Percentiles rank a stretch among this genome's conserved stretches.
These are phyloP conservation scores for Cutaneotrichosporon mucoides DNA, from an alignment of 1,284 basidiomycete genomes.

Conservation along the genomic window DNA sequence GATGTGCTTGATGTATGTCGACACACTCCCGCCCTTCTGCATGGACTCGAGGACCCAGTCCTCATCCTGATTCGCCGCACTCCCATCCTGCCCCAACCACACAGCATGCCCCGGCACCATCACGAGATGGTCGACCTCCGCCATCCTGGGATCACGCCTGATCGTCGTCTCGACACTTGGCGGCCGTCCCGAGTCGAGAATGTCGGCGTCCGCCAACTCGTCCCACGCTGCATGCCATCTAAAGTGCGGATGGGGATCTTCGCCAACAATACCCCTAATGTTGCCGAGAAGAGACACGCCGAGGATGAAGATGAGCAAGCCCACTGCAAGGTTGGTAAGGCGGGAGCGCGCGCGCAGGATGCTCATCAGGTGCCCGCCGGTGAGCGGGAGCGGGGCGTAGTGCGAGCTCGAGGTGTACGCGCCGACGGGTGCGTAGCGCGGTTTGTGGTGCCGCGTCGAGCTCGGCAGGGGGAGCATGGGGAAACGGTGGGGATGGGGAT, in stretches of 20 bases:
- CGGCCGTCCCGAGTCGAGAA: conserved; percentile 31
- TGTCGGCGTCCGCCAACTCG: conserved; percentile 23
- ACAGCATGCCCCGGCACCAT: conserved; percentile 90
- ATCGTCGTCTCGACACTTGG: conserved; percentile 46
- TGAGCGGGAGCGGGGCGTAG: background rate
- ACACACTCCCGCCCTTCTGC: conserved; percentile 70
- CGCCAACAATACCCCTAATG: background rate
- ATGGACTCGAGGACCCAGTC: conserved; percentile 81
- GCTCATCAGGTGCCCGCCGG: conserved; percentile 9
- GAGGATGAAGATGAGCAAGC: conserved; percentile 56
- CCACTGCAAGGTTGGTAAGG: conserved; percentile 71
- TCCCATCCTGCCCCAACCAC: conserved; percentile 57
- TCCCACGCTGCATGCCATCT: conserved; percentile 23
- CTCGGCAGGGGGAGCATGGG: conserved; percentile 12
- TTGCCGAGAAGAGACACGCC: conserved; percentile 21
- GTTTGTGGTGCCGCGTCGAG: conserved; percentile 2
- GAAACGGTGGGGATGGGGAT: background rate
- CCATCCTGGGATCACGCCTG: conserved; percentile 34
- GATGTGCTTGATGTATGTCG: conserved; percentile 79
- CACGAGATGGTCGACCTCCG: conserved; percentile 61
- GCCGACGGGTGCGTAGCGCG: conserved; percentile 3
- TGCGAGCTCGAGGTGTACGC: conserved; percentile 10
- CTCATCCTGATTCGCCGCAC: conserved; percentile 54
- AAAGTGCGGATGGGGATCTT: background rate
- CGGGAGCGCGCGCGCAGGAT: conserved; percentile 55